A percentile compares a stretch with the other conserved stretches of the same genome.
These are phyloP conservation scores for Phytophthora uliginosa DNA, from an alignment of 352 stramenopile species.

Conservation along the genomic window DNA sequence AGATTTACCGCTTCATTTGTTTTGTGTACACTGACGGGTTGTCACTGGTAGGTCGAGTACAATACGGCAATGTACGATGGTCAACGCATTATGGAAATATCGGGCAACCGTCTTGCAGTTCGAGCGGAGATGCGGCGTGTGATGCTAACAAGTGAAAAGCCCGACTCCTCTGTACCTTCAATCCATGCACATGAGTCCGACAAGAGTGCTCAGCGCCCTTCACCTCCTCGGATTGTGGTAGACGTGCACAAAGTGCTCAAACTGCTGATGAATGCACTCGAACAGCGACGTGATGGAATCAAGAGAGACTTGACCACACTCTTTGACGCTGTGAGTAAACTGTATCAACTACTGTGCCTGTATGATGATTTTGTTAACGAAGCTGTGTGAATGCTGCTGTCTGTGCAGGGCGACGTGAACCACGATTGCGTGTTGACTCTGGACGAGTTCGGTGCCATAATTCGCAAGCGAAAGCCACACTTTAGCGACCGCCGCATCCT, in stretches of 20 bases:
- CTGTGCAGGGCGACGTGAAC: conserved; percentile 66
- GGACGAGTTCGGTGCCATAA: conserved; percentile 75
- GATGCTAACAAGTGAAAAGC: conserved; percentile 53
- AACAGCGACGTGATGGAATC: conserved; percentile 65
- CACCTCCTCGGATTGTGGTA: conserved; percentile 56
- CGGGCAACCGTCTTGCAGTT: conserved; percentile 74
- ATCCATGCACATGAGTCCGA: conserved; percentile 9
- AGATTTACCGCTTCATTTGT: background rate
- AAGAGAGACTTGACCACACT: conserved; percentile 58
- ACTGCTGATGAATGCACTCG: conserved; percentile 67
- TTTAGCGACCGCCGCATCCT: conserved; percentile 80
- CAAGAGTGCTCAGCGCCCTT: conserved; percentile 19
- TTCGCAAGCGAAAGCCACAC: conserved; percentile 57
- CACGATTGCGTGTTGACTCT: conserved; percentile 79
- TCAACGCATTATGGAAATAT: conserved; percentile 54
- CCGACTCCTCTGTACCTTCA: conserved; percentile 3
- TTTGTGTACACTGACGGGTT: conserved; percentile 1
- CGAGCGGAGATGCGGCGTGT: conserved; percentile 76
- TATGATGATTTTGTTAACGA: background rate
- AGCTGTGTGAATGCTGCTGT: background rate
- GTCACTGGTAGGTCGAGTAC: conserved; percentile 60
- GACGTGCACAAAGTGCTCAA: conserved; percentile 69
- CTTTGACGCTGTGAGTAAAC: conserved; percentile 56
- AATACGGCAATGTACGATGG: conserved; percentile 72
- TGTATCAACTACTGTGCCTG: background rate